Conservation (phyloP, 2,329 filamentous ascomycete genomes). For the Fusarium anthophilum region DNA sequence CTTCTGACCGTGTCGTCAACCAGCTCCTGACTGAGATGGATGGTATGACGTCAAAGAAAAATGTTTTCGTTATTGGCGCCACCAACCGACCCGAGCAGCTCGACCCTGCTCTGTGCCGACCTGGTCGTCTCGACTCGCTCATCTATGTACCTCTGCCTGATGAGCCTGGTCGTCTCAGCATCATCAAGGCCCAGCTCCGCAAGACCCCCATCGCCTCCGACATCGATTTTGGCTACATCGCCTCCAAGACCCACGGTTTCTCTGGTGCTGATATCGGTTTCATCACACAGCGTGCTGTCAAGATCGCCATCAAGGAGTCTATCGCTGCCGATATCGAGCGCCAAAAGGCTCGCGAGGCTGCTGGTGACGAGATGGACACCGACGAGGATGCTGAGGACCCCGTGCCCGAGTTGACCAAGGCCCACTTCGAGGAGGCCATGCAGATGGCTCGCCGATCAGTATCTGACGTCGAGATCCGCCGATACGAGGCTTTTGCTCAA, state of each 20-base stretch:
- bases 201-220: constrained; percentile 94
- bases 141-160: constrained; percentile 98
- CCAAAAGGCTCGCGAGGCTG: constrained; percentile 86
- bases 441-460: constrained; percentile 92
- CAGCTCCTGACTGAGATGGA: constrained; percentile 99
- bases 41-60: constrained; percentile 99
- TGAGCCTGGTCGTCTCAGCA: constrained; percentile 86
- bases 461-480: constrained; percentile 94
- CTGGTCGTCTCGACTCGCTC: constrained; percentile 96
- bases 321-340: constrained; percentile 91
- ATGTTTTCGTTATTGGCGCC: constrained; percentile 98
- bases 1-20: constrained; percentile 99
- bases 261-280: constrained; percentile 99
- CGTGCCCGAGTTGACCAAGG: constrained; percentile 93
- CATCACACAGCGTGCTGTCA: constrained; percentile 98
- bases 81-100: constrained; percentile 99
- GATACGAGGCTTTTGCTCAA: constrained; percentile 98
- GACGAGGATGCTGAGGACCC: constrained; percentile 85
- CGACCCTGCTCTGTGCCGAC: constrained; percentile 96
- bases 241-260: constrained; percentile 97
- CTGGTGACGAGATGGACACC: constrained; percentile 78
- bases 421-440: constrained; percentile 99
- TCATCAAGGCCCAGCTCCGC: constrained; percentile 94
- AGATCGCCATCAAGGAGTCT: constrained; percentile 98
- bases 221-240: constrained; percentile 90